Evolutionary conservation across 371 early-diverging fungal species (phyloP), one percentile per base, ranked within the genome.

Genomic region (Apophysomyces ossiformis): DNA sequence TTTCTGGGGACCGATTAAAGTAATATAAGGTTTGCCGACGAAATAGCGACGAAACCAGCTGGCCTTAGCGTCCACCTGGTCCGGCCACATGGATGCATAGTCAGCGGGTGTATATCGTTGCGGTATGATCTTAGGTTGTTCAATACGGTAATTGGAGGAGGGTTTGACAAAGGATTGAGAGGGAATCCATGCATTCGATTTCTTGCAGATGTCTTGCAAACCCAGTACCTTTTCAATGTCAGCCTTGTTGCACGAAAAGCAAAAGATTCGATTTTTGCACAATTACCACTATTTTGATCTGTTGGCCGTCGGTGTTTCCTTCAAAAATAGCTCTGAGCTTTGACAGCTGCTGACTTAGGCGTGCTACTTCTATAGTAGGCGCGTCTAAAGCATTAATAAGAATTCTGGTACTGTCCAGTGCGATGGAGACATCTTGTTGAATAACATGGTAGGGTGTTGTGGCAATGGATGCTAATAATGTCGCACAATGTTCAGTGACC

Each of bases 11-110:
- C 68, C 60, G 4, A 72, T 37, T n/a, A 68, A 63, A 4, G 72
- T 72, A 12, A 62, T 45, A 18, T 72, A 72, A 2, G 72, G 68
- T 35, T 72, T 72, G 41, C 72, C 72, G 36, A 72, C 63, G 37
- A 68, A 72, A 50, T 68, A 58, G 5, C 36, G 47, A n/a, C 72
- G 68, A 45, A 72, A 72, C 66, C 72, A 68, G n/a, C 57, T 45
- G 11, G 67, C 50, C 38, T 65, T 54, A 16, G 46, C 54, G 60
- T 72, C 65, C 59, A 72, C 58, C 57, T 72, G 68, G 26, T 72
- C 72, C 16, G 72, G 69, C 65, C 65, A 61, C 56, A 65, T 57
- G 54, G 56, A 43, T n/a, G 61, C 16, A 63, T 75, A 75, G 18
- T 74, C 60, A 39, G 65, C 16, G 18, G 39, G 32, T 12, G 44